Percentiles rank a stretch among this genome's conserved stretches.
These are phyloP conservation scores for Aspergillus sp. DNA, from an alignment of 2,329 filamentous ascomycete species.

Conservation along the genomic window DNA sequence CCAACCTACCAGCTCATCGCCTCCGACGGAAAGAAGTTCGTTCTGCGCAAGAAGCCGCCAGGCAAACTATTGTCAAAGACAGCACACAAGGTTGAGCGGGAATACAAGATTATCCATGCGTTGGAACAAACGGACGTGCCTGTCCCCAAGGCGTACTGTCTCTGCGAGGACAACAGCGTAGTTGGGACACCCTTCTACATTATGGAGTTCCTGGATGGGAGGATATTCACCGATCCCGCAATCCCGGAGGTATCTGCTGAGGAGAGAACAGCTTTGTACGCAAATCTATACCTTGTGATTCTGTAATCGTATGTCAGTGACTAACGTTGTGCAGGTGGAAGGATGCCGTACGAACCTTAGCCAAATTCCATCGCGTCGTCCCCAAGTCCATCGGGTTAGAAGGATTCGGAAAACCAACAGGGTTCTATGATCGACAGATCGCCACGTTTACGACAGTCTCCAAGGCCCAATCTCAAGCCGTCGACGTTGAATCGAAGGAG, in stretches of 20 bases:
- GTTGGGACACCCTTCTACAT: conserved; percentile 94
- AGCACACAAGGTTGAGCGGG: conserved; percentile 93
- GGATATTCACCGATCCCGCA: conserved; percentile 86
- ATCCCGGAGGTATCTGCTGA: conserved; percentile 70
- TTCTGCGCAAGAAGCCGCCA: conserved; percentile 97
- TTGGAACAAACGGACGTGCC: conserved; percentile 78
- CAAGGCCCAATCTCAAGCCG: conserved; percentile 69
- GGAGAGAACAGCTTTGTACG: conserved; percentile 70
- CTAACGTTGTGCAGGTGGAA: conserved; percentile 61
- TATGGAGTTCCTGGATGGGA: conserved; percentile 92
- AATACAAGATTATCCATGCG: conserved; percentile 87
- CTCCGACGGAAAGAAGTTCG: conserved; percentile 68
- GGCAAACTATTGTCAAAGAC: conserved; percentile 89
- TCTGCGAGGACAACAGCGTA: conserved; percentile 79
- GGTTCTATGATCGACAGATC: conserved; percentile 86
- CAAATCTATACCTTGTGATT: neutral
- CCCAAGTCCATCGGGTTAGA: conserved; percentile 66
- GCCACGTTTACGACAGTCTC: conserved; percentile 79
- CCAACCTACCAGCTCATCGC: conserved; percentile 91
- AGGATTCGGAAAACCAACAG: conserved; percentile 68
- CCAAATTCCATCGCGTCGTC: conserved; percentile 76
- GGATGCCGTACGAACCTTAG: conserved; percentile 78
- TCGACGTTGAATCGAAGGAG: conserved; percentile 73
- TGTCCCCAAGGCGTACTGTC: conserved; percentile 76
- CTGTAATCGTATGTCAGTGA: neutral